Conservation (phyloP, 768 basidiomycete species). For the Leucogyrophana mollusca region DNA sequence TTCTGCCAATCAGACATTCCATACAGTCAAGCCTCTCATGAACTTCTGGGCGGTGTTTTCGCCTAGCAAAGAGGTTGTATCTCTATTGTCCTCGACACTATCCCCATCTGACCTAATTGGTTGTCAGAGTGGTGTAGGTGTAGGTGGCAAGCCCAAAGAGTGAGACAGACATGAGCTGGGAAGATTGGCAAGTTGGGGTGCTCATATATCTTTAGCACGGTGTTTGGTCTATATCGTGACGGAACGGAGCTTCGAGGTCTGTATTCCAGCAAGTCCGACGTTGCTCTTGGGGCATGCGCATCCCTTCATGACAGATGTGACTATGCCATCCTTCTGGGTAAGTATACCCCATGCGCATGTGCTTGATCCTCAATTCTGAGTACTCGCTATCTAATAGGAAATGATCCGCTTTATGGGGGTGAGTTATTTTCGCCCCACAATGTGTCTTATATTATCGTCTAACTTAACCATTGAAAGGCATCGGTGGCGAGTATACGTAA, state of each 20-base stretch:
- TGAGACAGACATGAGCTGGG: constrained; percentile 33
- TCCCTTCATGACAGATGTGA: constrained; percentile 65
- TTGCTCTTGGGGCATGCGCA: constrained; percentile 66
- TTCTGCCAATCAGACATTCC: constrained; percentile 72
- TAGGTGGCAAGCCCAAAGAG: constrained; percentile 69
- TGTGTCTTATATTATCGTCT: background rate
- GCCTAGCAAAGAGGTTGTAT: constrained; percentile 65
- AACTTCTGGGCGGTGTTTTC: constrained; percentile 84
- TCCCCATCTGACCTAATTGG: background rate
- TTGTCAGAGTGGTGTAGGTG: constrained; percentile 63
- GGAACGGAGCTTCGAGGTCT: constrained; percentile 77
- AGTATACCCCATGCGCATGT: constrained; percentile 12
- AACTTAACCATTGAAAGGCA: constrained; percentile 47
- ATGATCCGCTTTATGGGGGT: constrained; percentile 82
- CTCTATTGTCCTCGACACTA: background rate
- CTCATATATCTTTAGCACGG: constrained; percentile 45
- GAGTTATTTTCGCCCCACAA: constrained; percentile 12
- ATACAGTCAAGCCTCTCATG: constrained; percentile 69
- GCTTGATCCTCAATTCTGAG: background rate
- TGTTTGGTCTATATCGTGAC: constrained; percentile 73
- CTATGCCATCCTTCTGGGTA: constrained; percentile 75
- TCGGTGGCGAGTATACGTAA: constrained; percentile 79
- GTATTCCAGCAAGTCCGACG: constrained; percentile 66
- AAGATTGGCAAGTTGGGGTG: background rate
- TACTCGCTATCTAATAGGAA: constrained; percentile 41